Evolutionary conservation across 2,329 filamentous ascomycete genomes (phyloP).

Genomic region (Chrysoporthe puriensis): DNA sequence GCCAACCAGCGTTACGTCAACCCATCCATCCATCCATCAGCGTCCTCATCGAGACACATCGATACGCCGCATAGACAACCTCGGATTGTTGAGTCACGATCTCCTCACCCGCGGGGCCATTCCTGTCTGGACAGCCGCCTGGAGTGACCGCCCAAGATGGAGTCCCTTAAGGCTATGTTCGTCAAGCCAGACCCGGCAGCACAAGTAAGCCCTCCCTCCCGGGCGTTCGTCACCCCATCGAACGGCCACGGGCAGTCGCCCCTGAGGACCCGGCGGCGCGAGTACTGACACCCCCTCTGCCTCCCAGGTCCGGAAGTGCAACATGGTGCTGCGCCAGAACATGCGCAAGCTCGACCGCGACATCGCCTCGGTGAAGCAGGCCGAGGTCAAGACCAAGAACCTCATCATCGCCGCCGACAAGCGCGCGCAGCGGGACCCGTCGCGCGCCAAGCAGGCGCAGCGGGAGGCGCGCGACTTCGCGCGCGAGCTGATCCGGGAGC

Average conservation of each 20-base stretch:
- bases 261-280: background rate
- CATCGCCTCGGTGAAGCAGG: slow-evolving; percentile 75
- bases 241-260: background rate
- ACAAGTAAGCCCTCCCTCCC: slow-evolving; percentile 64
- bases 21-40: slow-evolving; percentile 12
- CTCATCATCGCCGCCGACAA: slow-evolving; percentile 82
- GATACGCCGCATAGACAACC: slow-evolving; percentile 1
- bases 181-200: slow-evolving; percentile 90
- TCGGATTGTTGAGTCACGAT: background rate
- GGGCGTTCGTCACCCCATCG: background rate
- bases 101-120: background rate
- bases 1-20: slow-evolving; percentile 26
- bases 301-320: slow-evolving; percentile 90
- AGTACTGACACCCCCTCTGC: slow-evolving; percentile 9
- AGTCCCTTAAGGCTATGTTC: slow-evolving; percentile 83
- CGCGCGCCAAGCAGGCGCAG: slow-evolving; percentile 76
- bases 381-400: slow-evolving; percentile 82
- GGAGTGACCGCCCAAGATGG: slow-evolving; percentile 63
- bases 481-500: slow-evolving; percentile 80
- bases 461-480: slow-evolving; percentile 88
- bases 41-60: slow-evolving; percentile 13
- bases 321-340: slow-evolving; percentile 84
- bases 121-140: slow-evolving; percentile 7
- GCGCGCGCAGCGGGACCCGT: slow-evolving; percentile 78
- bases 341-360: slow-evolving; percentile 94